Evolutionary conservation across 23 red algal genomes (phyloP).

Genomic region (Rhodosorus marinus): DNA sequence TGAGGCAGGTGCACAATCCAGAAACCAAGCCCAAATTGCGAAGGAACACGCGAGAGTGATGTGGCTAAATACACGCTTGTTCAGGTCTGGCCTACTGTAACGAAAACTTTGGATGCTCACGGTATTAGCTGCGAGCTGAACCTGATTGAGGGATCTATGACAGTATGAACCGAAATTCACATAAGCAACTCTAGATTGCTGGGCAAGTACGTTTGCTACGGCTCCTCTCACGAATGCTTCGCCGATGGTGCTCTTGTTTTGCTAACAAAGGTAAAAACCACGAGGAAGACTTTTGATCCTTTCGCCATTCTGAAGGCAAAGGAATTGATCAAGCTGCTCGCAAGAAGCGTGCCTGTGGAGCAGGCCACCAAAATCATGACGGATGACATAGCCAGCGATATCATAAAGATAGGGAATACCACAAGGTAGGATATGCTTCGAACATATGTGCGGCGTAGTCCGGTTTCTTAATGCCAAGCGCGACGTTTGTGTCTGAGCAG

Average conservation of each 20-base stretch:
- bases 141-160: conserved; percentile 87
- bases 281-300: conserved; percentile 70
- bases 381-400: conserved; percentile 69
- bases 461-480: too few species aligned
- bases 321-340: conserved; percentile 85
- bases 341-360: conserved; percentile 71
- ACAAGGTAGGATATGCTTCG: too few species aligned
- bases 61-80: too few species aligned
- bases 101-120: conserved; percentile 24
- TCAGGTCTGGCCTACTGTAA: conserved; percentile 78
- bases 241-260: too few species aligned
- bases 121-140: conserved; percentile 54
- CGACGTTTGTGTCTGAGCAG: too few species aligned
- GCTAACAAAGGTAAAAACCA: too few species aligned
- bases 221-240: too few species aligned
- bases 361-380: conserved; percentile 61
- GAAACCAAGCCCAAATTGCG: background rate
- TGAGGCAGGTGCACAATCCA: too few species aligned
- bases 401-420: conserved; percentile 64
- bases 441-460: too few species aligned
- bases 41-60: background rate
- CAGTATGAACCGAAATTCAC: too few species aligned
- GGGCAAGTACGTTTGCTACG: too few species aligned
- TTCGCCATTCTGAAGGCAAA: conserved; percentile 71
- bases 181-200: too few species aligned